Conservation (phyloP, 2,329 filamentous ascomycete genomes). For the Reticulascus tulasneorum region DNA sequence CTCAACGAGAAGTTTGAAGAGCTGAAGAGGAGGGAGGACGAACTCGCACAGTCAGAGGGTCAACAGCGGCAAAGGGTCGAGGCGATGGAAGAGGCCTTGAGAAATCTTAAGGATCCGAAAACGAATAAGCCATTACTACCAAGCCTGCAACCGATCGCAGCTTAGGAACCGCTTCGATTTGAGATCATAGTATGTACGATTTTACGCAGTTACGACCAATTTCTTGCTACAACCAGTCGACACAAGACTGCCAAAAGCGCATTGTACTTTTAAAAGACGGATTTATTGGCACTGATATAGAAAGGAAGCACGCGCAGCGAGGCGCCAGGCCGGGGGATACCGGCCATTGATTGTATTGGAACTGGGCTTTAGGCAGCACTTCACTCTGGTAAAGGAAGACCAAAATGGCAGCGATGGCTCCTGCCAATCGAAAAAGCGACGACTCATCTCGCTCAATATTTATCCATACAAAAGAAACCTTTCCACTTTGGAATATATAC, state of each 20-base stretch:
- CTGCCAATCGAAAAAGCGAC: conserved; percentile 2
- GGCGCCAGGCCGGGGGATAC: no score
- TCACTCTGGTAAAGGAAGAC: conserved; percentile 5
- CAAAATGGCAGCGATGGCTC: conserved; percentile 4
- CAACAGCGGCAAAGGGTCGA: conserved; percentile 45
- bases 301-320: no score
- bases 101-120: conserved; percentile 50
- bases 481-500: no score
- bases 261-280: no score
- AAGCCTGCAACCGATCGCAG: conserved; percentile 22
- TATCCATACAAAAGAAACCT: no score
- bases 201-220: no score
- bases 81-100: conserved; percentile 50
- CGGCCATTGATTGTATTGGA: no score
- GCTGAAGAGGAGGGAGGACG: conserved; percentile 45
- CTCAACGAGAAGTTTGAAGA: conserved; percentile 45
- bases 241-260: no score
- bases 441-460: conserved; percentile 10
- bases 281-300: no score
- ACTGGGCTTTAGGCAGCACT: conserved; percentile 5
- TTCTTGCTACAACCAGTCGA: no score
- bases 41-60: conserved; percentile 39
- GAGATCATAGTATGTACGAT: no score
- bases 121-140: conserved; percentile 52
- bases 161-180: no score